Conservation (phyloP, 345 rosid genomes). For the Atalantia buxifolia region DNA sequence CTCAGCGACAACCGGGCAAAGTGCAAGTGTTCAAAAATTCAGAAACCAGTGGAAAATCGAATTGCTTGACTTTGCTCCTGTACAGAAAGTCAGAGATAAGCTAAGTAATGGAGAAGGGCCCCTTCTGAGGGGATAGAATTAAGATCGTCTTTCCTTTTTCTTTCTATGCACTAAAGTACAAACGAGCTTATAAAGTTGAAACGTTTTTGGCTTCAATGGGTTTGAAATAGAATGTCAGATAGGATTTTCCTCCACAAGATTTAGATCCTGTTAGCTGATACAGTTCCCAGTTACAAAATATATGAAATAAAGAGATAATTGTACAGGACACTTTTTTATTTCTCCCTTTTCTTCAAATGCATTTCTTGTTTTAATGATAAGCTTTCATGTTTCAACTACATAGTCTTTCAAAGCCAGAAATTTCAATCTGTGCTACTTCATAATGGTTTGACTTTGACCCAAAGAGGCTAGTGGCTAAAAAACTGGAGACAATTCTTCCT, state of each 20-base stretch:
- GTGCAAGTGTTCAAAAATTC: constrained; percentile 53
- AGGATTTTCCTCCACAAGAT: constrained; percentile 16
- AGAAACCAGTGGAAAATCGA: constrained; percentile 32
- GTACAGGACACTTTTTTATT: constrained; percentile 19
- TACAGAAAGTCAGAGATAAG: not conserved
- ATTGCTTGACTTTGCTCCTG: constrained; percentile 25
- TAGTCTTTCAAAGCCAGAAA: not conserved
- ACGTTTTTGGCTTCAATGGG: not conserved
- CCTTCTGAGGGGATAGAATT: constrained; percentile 10
- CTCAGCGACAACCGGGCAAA: constrained; percentile 55
- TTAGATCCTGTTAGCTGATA: constrained; percentile 18
- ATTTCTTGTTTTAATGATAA: constrained; percentile 8
- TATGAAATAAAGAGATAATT: constrained; percentile 26
- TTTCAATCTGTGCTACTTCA: not conserved
- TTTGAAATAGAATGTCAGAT: not conserved
- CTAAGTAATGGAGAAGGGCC: constrained; percentile 1
- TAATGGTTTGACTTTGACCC: not conserved
- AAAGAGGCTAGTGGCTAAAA: not conserved
- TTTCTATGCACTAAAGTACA: constrained; percentile 3
- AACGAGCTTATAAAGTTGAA: not conserved
- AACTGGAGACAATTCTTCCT: too few species aligned
- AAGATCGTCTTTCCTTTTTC: not conserved
- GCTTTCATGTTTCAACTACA: not conserved
- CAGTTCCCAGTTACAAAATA: constrained; percentile 7
- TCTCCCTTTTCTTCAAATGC: not conserved